These are phyloP conservation scores for Ogataea degrootiae DNA, from an alignment of 805 yeast genomes.

Conservation along the genomic window DNA sequence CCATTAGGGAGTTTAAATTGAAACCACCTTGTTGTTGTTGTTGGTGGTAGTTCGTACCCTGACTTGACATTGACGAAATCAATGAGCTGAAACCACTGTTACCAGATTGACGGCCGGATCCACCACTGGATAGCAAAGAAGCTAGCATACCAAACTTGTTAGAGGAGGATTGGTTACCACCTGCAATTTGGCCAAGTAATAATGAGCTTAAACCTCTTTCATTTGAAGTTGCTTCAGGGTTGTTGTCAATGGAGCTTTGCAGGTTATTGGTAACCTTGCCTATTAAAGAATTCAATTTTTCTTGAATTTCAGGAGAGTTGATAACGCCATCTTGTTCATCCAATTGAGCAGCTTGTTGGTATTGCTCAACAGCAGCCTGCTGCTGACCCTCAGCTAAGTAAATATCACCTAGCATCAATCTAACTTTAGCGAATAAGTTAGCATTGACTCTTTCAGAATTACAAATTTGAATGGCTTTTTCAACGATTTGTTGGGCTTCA, in stretches of 20 bases:
- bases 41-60: slow-evolving; percentile 20
- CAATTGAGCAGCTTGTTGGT: slow-evolving; percentile 26
- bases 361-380: slow-evolving; percentile 24
- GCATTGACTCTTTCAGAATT: slow-evolving; percentile 20
- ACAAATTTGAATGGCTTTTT: slow-evolving; percentile 19
- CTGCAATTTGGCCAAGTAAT: slow-evolving; percentile 23
- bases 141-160: slow-evolving; percentile 24
- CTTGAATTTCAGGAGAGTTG: slow-evolving; percentile 28
- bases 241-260: slow-evolving; percentile 19
- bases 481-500: slow-evolving; percentile 15
- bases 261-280: slow-evolving; percentile 18
- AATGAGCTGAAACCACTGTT: slow-evolving; percentile 25
- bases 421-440: slow-evolving; percentile 22
- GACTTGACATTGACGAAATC: slow-evolving; percentile 20
- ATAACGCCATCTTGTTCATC: slow-evolving; percentile 30
- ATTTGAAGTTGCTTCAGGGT: slow-evolving; percentile 18
- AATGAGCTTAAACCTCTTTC: slow-evolving; percentile 28
- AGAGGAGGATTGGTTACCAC: slow-evolving; percentile 23
- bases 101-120: slow-evolving; percentile 8
- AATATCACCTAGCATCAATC: slow-evolving; percentile 26
- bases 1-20: slow-evolving; percentile 22
- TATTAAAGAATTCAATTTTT: slow-evolving; percentile 21
- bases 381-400: slow-evolving; percentile 19
- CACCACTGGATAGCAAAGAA: slow-evolving; percentile 16
- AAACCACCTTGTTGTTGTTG: slow-evolving; percentile 25